Evolutionary conservation across 768 basidiomycete genomes (phyloP).

Genomic region (Phallus indusiatus): DNA sequence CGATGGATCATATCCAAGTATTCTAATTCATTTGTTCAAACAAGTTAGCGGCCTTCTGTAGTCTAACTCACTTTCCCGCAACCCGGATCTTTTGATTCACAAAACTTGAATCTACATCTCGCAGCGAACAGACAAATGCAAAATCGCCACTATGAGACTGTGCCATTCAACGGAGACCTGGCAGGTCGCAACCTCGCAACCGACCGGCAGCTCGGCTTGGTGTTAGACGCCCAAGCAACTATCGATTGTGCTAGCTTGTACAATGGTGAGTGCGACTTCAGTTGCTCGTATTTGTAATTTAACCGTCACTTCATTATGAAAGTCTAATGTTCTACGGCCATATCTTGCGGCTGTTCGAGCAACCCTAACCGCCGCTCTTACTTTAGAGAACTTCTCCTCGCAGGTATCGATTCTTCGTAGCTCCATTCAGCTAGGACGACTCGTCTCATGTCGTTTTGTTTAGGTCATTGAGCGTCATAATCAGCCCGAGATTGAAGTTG

Average conservation of each 20-base stretch:
- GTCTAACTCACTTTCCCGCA: constrained; percentile 6
- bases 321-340: constrained; percentile 94
- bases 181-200: too few species aligned
- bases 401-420: constrained; percentile 46
- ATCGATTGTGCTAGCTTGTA: not conserved
- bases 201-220: too few species aligned
- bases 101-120: not conserved
- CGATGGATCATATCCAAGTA: constrained; percentile 1
- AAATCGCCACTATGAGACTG: not conserved
- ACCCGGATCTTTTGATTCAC: constrained; percentile 1
- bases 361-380: constrained; percentile 94
- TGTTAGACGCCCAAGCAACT: too few species aligned
- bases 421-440: constrained; percentile 1
- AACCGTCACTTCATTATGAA: not conserved
- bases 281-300: not conserved
- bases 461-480: constrained; percentile 97
- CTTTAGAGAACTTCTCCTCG: constrained; percentile 95
- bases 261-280: constrained; percentile 1
- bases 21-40: not conserved
- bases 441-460: constrained; percentile 13
- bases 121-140: not conserved
- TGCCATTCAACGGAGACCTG: not conserved
- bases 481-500: constrained; percentile 89
- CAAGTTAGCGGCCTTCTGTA: not conserved
- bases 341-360: constrained; percentile 95